phyloP scores from a whole-genome alignment of 345 rosid species.

The Citrus sp. region DNA sequence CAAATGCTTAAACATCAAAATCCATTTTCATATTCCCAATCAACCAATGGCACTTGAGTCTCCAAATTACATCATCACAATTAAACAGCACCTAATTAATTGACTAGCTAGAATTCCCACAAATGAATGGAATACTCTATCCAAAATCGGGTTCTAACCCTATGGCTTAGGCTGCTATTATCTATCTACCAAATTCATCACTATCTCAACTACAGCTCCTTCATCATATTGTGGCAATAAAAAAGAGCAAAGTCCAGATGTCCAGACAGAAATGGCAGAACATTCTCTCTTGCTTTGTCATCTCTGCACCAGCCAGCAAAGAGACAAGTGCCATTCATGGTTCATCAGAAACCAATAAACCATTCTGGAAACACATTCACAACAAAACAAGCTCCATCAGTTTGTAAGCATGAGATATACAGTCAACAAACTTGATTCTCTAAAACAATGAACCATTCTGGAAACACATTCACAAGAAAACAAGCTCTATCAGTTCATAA shows the following conservation, averaged over 20 bases:
- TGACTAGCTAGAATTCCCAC: background rate
- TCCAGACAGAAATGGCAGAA: conserved; percentile 19
- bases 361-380: conserved; percentile 23
- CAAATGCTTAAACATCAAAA: conserved; percentile 4
- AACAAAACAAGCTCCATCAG: conserved; percentile 13
- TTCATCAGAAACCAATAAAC: conserved; percentile 11
- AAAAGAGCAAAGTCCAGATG: conserved; percentile 11
- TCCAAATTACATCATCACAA: background rate
- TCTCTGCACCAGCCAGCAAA: conserved; percentile 29
- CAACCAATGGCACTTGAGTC: conserved; percentile 5
- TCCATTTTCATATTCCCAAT: background rate
- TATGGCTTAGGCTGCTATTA: conserved; percentile 9
- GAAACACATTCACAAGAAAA: conserved; percentile 11
- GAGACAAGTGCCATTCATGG: conserved; percentile 8
- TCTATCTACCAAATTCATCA: conserved; percentile 41
- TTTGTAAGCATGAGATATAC: background rate
- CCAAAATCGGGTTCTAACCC: background rate
- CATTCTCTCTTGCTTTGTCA: conserved; percentile 19
- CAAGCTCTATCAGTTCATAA: conserved; percentile 11
- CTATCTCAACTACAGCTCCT: conserved; percentile 24
- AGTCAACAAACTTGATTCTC: background rate
- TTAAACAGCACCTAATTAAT: background rate
- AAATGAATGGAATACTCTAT: conserved; percentile 3
- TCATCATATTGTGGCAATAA: conserved; percentile 1
- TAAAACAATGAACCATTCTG: conserved; percentile 22